phyloP scores from a whole-genome alignment of 2,329 filamentous ascomycete species.

The Penicillium sp. region DNA sequence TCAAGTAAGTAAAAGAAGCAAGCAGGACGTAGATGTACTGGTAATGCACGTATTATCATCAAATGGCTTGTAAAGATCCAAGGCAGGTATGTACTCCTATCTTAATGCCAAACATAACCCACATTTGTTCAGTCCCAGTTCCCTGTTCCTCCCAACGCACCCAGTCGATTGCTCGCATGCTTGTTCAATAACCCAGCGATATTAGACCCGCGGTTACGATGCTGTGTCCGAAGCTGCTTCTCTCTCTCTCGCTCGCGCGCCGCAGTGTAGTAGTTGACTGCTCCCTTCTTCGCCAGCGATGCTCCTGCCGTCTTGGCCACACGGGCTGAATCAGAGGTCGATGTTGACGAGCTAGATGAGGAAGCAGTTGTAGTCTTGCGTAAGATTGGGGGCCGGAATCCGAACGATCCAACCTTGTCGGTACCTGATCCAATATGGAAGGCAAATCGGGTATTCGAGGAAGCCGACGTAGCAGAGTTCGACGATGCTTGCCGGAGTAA shows the following conservation, averaged over 20 bases:
- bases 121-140: slow-evolving; percentile 45
- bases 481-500: slow-evolving; percentile 52
- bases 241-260: slow-evolving; percentile 64
- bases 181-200: slow-evolving; percentile 45
- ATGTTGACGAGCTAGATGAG: slow-evolving; percentile 29
- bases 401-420: slow-evolving; percentile 30
- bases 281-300: slow-evolving; percentile 62
- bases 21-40: slow-evolving; percentile 1
- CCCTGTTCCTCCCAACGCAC: slow-evolving; percentile 41
- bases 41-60: slow-evolving; percentile 1
- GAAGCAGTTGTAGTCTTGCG: slow-evolving; percentile 38
- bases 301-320: slow-evolving; percentile 41
- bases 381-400: slow-evolving; percentile 39
- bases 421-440: slow-evolving; percentile 35
- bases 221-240: slow-evolving; percentile 56
- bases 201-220: slow-evolving; percentile 46
- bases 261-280: slow-evolving; percentile 61
- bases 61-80: neutral
- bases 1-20: neutral
- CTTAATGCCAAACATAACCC: slow-evolving; percentile 4
- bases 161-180: slow-evolving; percentile 44
- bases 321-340: slow-evolving; percentile 30
- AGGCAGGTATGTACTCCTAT: slow-evolving; percentile 9
- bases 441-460: slow-evolving; percentile 35
- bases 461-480: slow-evolving; percentile 41